Conservation (phyloP, 2,329 filamentous ascomycete species). For the Akanthomyces muscarius region DNA sequence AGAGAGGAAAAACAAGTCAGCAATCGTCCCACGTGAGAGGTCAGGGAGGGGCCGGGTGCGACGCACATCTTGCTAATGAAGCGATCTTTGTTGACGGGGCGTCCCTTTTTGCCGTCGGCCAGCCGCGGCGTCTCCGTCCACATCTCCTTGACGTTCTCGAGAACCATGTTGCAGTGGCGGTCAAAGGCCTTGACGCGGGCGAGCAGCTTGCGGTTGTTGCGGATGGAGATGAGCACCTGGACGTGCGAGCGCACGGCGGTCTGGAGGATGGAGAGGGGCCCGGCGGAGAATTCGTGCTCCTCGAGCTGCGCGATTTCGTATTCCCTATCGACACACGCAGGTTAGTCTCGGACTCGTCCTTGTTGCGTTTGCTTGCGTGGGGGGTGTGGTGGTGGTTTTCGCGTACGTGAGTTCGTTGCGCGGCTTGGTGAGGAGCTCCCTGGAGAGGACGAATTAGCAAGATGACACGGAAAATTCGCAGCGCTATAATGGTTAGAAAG, state of each 20-base stretch:
- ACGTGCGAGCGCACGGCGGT: constrained; percentile 92
- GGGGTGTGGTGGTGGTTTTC: constrained; percentile 20
- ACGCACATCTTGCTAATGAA: constrained; percentile 96
- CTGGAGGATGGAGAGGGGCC: constrained; percentile 81
- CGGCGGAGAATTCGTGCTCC: constrained; percentile 53
- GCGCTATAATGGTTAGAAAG: background rate
- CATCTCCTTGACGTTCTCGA: constrained; percentile 95
- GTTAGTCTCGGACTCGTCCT: background rate
- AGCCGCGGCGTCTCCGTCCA: constrained; percentile 91
- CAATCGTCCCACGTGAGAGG: background rate
- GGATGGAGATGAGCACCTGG: constrained; percentile 94
- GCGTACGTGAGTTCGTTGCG: constrained; percentile 87
- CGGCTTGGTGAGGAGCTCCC: constrained; percentile 84
- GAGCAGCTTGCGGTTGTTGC: constrained; percentile 96
- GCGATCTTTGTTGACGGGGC: constrained; percentile 92
- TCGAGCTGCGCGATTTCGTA: constrained; percentile 77
- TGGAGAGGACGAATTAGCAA: constrained; percentile 38
- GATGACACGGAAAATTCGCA: background rate
- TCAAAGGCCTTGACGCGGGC: constrained; percentile 98
- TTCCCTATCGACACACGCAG: constrained; percentile 54
- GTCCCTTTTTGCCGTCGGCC: constrained; percentile 81
- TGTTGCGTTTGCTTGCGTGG: constrained; percentile 18
- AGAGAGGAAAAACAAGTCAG: background rate
- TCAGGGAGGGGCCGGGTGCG: background rate
- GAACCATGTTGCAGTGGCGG: constrained; percentile 97